Evolutionary conservation across 192 early-diverging fungal species (phyloP).

Genomic region (Irineochytrium annulatum): DNA sequence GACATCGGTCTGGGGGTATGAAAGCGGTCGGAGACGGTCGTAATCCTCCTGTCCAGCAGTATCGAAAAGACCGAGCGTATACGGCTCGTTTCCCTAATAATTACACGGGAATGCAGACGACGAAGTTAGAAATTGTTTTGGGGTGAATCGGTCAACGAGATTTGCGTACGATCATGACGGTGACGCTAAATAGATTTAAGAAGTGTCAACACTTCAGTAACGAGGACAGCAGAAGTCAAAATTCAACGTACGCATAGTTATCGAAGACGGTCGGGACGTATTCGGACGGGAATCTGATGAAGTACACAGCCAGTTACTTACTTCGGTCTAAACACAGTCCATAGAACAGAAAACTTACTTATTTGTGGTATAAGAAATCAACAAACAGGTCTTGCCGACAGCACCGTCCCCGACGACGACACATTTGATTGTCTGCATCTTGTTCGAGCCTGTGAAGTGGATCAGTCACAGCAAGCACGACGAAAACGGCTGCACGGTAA

Average conservation of each 20-base stretch:
- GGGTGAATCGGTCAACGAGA: background rate
- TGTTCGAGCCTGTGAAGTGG: too few species aligned
- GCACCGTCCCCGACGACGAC: conserved; percentile 69
- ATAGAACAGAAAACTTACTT: conserved; percentile 10
- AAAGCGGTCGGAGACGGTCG: conserved; percentile 86
- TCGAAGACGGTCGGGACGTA: conserved; percentile 98
- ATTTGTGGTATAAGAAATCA: conserved; percentile 95
- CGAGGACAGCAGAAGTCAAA: too few species aligned
- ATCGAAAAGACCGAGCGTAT: conserved; percentile 93
- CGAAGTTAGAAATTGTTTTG: conserved; percentile 1
- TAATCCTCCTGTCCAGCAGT: conserved; percentile 97
- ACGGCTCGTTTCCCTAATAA: conserved; percentile 78
- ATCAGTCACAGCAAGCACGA: too few species aligned
- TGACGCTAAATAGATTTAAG: too few species aligned
- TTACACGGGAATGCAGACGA: background rate
- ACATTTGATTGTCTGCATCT: conserved; percentile 66
- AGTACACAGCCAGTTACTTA: too few species aligned
- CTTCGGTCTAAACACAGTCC: too few species aligned
- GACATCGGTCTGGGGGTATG: conserved; percentile 94
- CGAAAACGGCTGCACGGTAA: too few species aligned
- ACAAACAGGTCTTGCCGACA: conserved; percentile 82
- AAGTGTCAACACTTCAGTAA: too few species aligned
- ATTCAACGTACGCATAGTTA: conserved; percentile 97
- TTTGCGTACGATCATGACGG: conserved; percentile 88
- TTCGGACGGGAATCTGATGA: conserved; percentile 83